phyloP scores from a whole-genome alignment of 345 rosid species.

The Hirschfeldia incana region DNA sequence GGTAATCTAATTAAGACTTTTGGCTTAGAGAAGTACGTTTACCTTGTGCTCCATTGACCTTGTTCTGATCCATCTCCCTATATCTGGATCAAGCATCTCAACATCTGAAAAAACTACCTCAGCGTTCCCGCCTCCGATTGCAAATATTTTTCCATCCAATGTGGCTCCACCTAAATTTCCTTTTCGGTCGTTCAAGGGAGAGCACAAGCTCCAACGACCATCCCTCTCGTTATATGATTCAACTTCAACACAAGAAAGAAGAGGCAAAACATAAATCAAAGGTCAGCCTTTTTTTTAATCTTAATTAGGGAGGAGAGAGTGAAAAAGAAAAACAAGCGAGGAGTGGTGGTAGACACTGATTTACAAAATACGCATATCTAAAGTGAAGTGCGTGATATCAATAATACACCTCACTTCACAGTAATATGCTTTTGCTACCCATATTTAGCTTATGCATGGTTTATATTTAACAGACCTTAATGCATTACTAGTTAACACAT shows the following conservation, averaged over 20 bases:
- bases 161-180: slow-evolving; percentile 71
- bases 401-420: slow-evolving; percentile 7
- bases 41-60: slow-evolving; percentile 75
- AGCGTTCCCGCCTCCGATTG: slow-evolving; percentile 75
- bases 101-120: slow-evolving; percentile 57
- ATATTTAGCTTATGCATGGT: neutral
- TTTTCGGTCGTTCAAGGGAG: slow-evolving; percentile 51
- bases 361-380: slow-evolving; percentile 8
- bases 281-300: neutral
- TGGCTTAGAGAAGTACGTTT: slow-evolving; percentile 3
- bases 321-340: neutral
- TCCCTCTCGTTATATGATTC: slow-evolving; percentile 60
- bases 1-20: no score
- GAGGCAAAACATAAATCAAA: slow-evolving; percentile 16
- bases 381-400: slow-evolving; percentile 5
- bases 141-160: slow-evolving; percentile 55
- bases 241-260: slow-evolving; percentile 44
- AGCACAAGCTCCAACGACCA: slow-evolving; percentile 59
- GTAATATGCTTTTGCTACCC: slow-evolving; percentile 13
- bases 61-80: slow-evolving; percentile 65
- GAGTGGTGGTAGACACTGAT: no score
- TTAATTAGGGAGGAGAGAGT: neutral
- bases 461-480: slow-evolving; percentile 12
- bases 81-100: slow-evolving; percentile 77
- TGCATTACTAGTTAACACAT: neutral